Base-by-base conservation (phyloP, 2,329 filamentous ascomycete genomes). In the Coleophoma cylindrospora region DNA sequence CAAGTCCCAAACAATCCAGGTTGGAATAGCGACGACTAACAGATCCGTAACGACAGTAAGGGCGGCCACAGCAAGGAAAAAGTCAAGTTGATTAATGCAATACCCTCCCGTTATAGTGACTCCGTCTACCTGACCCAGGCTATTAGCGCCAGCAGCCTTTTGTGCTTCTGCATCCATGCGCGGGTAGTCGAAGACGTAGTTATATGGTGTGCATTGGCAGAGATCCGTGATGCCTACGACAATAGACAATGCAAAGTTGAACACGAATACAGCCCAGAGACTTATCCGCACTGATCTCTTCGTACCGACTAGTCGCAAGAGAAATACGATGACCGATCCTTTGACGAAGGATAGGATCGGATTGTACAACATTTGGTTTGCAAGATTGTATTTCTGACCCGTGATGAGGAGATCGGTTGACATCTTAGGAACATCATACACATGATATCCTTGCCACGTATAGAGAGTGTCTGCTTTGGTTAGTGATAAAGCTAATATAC, bases 331-430 rank as follows among this genome's bases (percentile, higher is more conserved):
- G 38, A 74, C 64, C 0, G 73, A 75, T 6, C 68, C 66, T 59
- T 75, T 75, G 54, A 74, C 66, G 13, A 75, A 63, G 3, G 70
- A 70, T 4, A 76, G 57, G 40, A 75, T 72, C 0, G 73, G 72
- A 44, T 73, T 74, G 62, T 75, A 75, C 8, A 72, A 59, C 9
- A 73, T 60, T 40, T 72, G 68, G 34, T 68, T 66, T 15, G 45
- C 48, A 21, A 53, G 46, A 40, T 43, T 51, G 64, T 64, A 70
- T 11, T 50, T 61, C 55, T 45, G 38, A 6, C 45, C 49, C n/a
- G 12, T 10, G 45, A 50, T 40, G 21, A 34, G 37, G 13, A 40
- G 15, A 12, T 17, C 2, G 38, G 17, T 41, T 17, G 17, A 17
- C 46, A 56, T 48, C 12, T 53, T 51, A 38, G 43, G 27, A 17